Base-by-base conservation (phyloP, 2,329 filamentous ascomycete species). In the Leptographium radiaticola region DNA sequence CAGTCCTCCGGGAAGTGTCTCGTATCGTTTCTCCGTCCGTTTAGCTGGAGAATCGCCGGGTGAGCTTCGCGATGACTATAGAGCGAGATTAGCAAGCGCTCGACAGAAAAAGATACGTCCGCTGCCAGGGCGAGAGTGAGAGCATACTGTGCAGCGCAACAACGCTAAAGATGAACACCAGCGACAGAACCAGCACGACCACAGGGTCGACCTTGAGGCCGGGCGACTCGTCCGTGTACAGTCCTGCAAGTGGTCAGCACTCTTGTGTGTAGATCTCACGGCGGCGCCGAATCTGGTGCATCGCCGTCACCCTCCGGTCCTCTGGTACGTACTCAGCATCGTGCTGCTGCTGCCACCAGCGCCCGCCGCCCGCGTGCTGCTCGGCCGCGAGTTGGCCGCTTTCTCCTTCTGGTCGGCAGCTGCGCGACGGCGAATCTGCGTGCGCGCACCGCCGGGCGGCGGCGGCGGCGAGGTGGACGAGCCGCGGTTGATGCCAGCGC, bases 161-260 rank as follows among this genome's bases (percentile, higher is more conserved):
- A 67, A 98, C 93, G 66, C 87, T 93, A 76, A 98, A 96, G 72
- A 98, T 98, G 73, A 98, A 98, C 59, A 95, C 93, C 64, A 98
- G 81, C 66, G 89, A 95, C 63, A 98, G 79, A 62, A 96, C 93
- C 66, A 98, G 80, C 60, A 98, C 91, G 61, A 98, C 90, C 56
- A 98, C 93, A 25, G 93, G 93, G 70, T 98, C 93, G 60, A 98
- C 93, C 77, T 96, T 95, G 65, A 98, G 77, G 58, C 93, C 93
- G 56, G 93, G 93, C 60, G 88, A 95, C 76, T 98, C 93, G 68
- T 98, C 93, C 55, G 93, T 98, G 82, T 98, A 98, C 46, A 98
- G 84, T 72, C 82, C 86, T 89, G 40, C 12, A 31, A 8, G 8
- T 13, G 16, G 49, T 52, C 42, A 38, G 18, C 39, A n/a, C n/a